Percentiles rank a stretch among this genome's conserved stretches.
Conservation (phyloP, 108 stramenopile species). For the Nitzschia putrida region DNA sequence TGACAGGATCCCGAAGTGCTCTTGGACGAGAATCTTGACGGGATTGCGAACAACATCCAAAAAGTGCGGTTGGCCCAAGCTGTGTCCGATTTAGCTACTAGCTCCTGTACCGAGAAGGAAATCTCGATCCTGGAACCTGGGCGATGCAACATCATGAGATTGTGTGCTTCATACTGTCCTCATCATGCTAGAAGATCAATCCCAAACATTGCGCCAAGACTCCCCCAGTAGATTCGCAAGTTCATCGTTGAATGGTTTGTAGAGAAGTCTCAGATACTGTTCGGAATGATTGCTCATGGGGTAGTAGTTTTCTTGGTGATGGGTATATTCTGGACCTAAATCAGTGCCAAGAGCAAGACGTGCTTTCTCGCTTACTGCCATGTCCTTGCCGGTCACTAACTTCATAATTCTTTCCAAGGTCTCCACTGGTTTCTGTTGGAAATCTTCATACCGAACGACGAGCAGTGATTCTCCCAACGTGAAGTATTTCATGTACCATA, state of each 20-base stretch:
- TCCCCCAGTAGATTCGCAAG: conserved; percentile 3
- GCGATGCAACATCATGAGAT: too few relatives aligned
- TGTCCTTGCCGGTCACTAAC: not conserved
- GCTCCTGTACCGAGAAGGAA: too few relatives aligned
- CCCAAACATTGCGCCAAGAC: conserved; percentile 12
- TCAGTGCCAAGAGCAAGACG: not conserved
- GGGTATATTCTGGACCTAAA: not conserved
- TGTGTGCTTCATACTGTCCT: too few relatives aligned
- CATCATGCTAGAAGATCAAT: not conserved
- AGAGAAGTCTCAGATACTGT: conserved; percentile 1
- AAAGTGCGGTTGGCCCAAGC: too few relatives aligned
- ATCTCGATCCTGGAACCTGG: too few relatives aligned
- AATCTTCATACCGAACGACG: conserved; percentile 16
- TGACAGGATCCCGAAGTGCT: too few relatives aligned
- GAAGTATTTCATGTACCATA: conserved; percentile 20
- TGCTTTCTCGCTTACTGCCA: not conserved
- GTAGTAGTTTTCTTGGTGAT: not conserved
- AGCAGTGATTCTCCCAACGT: not conserved
- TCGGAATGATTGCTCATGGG: conserved; percentile 46
- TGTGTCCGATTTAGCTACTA: too few relatives aligned
- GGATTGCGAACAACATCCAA: too few relatives aligned
- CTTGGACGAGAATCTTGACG: too few relatives aligned
- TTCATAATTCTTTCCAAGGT: not conserved
- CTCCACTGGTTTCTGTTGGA: not conserved
- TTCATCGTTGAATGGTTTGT: conserved; percentile 15